Conservation (phyloP, 2,329 filamentous ascomycete species). For the Fusarium nodosum region DNA sequence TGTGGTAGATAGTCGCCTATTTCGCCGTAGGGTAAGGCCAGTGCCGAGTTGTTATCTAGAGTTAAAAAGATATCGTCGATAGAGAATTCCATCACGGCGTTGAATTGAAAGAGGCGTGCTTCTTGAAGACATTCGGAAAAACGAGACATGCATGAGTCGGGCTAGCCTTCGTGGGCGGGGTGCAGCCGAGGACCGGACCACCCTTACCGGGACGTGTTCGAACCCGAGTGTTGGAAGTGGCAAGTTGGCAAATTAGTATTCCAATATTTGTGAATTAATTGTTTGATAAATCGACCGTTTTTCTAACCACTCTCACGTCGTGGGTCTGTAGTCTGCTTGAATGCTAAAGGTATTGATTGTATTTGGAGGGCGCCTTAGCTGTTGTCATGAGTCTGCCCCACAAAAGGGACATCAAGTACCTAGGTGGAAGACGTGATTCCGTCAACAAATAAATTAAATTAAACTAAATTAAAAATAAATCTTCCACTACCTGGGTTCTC, state of each 20-base stretch:
- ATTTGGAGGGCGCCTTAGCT: not conserved
- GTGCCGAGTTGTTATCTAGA: slow-evolving; percentile 25
- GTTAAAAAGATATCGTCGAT: slow-evolving; percentile 47
- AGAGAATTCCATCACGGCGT: slow-evolving; percentile 38
- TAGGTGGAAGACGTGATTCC: not conserved
- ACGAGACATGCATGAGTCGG: too few relatives aligned
- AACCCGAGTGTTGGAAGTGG: too few relatives aligned
- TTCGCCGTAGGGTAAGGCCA: slow-evolving; percentile 39
- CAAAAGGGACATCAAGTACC: not conserved
- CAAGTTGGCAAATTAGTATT: not conserved
- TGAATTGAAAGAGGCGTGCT: not conserved
- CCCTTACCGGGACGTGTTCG: not conserved
- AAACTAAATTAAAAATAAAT: too few relatives aligned
- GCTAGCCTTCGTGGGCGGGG: too few relatives aligned
- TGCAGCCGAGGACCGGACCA: not conserved
- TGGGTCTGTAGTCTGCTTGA: not conserved
- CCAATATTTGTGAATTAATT: not conserved
- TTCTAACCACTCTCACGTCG: not conserved
- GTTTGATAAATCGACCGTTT: not conserved
- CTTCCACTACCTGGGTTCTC: not conserved
- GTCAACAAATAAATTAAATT: not conserved
- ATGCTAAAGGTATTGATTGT: not conserved
- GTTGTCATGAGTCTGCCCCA: not conserved
- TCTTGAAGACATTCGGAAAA: not conserved
- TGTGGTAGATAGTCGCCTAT: slow-evolving; percentile 28